These are phyloP conservation scores for Lactarius quietus DNA, from an alignment of 768 basidiomycete genomes.

Conservation along the genomic window DNA sequence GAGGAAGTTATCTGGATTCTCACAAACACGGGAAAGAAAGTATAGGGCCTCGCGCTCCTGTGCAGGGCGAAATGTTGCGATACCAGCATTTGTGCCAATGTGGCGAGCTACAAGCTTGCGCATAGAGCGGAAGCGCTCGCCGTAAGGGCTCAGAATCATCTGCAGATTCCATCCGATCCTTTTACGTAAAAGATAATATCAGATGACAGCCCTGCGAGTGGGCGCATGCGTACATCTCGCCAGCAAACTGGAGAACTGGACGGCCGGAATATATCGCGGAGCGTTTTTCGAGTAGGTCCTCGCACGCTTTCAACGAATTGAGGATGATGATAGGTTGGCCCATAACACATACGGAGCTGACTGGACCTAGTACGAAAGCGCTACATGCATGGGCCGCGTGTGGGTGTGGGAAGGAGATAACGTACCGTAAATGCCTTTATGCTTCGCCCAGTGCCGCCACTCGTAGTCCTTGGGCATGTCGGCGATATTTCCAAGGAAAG, in stretches of 20 bases:
- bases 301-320: slow-evolving; percentile 17
- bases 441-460: slow-evolving; percentile 19
- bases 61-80: slow-evolving; percentile 1
- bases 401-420: neutral
- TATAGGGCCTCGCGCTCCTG: slow-evolving; percentile 11
- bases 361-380: neutral
- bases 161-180: slow-evolving; percentile 18
- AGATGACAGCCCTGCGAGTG: neutral
- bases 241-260: slow-evolving; percentile 14
- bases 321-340: slow-evolving; percentile 15
- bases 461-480: slow-evolving; percentile 10
- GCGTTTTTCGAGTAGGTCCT: slow-evolving; percentile 20
- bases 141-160: slow-evolving; percentile 16
- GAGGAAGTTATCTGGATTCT: slow-evolving; percentile 12
- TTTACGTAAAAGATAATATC: neutral
- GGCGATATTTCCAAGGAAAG: slow-evolving; percentile 14
- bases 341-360: slow-evolving; percentile 14
- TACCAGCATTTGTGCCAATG: slow-evolving; percentile 9
- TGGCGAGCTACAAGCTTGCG: slow-evolving; percentile 18
- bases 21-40: slow-evolving; percentile 8
- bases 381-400: neutral
- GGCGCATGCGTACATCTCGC: slow-evolving; percentile 9
- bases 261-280: slow-evolving; percentile 14
- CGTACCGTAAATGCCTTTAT: slow-evolving; percentile 11
- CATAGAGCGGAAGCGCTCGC: slow-evolving; percentile 14